Percentiles rank a stretch among this genome's conserved stretches.
These are phyloP conservation scores for Macrophomina pseudophaseolina DNA, from an alignment of 2,329 filamentous ascomycete species.

Conservation along the genomic window DNA sequence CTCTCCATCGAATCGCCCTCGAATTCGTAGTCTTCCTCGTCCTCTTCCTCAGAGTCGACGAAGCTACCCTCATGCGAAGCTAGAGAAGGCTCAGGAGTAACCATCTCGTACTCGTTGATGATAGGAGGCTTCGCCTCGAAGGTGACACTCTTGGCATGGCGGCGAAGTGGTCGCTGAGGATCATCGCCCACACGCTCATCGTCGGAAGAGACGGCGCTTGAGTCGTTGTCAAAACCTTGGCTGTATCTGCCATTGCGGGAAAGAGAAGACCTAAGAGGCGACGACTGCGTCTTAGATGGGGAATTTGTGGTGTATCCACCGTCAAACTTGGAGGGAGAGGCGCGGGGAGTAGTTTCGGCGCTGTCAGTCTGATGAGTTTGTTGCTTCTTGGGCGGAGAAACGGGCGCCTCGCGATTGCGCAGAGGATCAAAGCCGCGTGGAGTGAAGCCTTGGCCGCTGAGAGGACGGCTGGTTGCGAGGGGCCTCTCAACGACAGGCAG, in stretches of 20 bases:
- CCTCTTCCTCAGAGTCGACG: conserved; percentile 77
- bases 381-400: conserved; percentile 35
- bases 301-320: conserved; percentile 47
- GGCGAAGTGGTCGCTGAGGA: conserved; percentile 71
- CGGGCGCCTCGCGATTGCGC: conserved; percentile 37
- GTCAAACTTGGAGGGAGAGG: conserved; percentile 66
- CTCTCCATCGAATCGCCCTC: conserved; percentile 64
- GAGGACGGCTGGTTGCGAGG: conserved; percentile 66
- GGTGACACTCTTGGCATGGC: conserved; percentile 94
- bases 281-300: conserved; percentile 50
- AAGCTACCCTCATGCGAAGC: conserved; percentile 93
- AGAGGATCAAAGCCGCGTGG: conserved; percentile 60
- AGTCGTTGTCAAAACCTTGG: conserved; percentile 40
- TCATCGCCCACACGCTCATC: conserved; percentile 61
- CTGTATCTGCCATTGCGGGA: conserved; percentile 66
- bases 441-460: conserved; percentile 68
- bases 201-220: conserved; percentile 43
- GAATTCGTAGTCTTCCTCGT: conserved; percentile 71
- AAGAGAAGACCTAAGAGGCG: conserved; percentile 89
- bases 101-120: conserved; percentile 98
- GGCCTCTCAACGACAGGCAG: conserved; percentile 82
- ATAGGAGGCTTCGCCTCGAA: conserved; percentile 94
- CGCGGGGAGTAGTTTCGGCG: conserved; percentile 63
- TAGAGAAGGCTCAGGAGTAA: conserved; percentile 92
- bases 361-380: conserved; percentile 58